Evolutionary conservation across 345 rosid genomes (phyloP), one percentile per base, ranked within the genome.

Genomic region (Sisymbrium irio): DNA sequence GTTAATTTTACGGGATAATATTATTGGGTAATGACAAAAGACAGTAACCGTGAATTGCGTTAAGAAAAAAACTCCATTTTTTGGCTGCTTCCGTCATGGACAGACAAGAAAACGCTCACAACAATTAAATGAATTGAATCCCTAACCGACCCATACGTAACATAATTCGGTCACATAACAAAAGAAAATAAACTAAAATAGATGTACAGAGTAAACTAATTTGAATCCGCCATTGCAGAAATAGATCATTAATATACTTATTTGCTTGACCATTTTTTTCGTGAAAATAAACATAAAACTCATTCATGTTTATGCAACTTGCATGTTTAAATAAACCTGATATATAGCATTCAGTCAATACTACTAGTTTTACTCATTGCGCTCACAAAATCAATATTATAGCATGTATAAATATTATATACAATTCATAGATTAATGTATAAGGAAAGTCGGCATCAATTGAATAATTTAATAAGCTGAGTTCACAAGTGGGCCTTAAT

Each of bases 121-220:
- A 20, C 63, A 67, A 67, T 75, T 59, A 60, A 66, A 67, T 67
- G 63, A 51, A 66, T 39, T 50, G 37, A 54, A 51, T n/a, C n/a
- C 37, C 73, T 41, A 35, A 67, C 74, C 47, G 5, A 60, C 50
- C 20, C 78, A 64, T 67, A 67, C 68, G 73, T 67, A 50, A 37
- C 45, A 41, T 49, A 74, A 15, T 30, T 9, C 33, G 13, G 9
- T 47, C 60, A 47, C 42, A 18, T 6, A 73, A n/a, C n/a, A n/a
- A n/a, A n/a, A n/a, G 0, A 45, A 18, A 18, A 2, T 4, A 18
- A 47, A 18, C 20, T 2, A 27, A 19, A 20, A 32, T 10, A 22
- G 19, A 35, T 15, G 40, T 64, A n/a, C n/a, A n/a, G n/a, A 55
- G 57, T 40, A 62, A 74, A 44, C 36, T 56, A 32, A 33, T 14